These are phyloP conservation scores for Suhomyces yuchorum DNA, from an alignment of 1,139 yeast species.

Conservation along the genomic window DNA sequence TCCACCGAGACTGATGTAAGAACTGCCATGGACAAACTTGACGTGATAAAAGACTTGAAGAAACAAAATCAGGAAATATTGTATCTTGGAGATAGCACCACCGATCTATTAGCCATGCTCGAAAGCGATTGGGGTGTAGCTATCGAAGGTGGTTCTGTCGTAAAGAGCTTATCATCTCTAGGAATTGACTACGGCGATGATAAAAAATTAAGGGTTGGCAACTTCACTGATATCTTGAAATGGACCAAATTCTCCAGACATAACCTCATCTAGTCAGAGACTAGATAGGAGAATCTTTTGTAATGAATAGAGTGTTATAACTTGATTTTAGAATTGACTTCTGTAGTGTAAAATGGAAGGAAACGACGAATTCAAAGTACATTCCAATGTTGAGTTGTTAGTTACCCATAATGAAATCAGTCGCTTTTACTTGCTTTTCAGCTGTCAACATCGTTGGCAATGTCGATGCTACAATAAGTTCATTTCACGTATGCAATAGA, in stretches of 20 bases:
- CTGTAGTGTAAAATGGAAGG: too few relatives aligned
- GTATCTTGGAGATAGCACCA: slow-evolving; percentile 68
- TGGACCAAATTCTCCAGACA: background rate
- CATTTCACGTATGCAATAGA: slow-evolving; percentile 5
- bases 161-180: slow-evolving; percentile 3
- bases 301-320: too few relatives aligned
- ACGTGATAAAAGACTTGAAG: slow-evolving; percentile 26
- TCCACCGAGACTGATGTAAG: slow-evolving; percentile 32
- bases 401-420: too few relatives aligned
- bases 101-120: slow-evolving; percentile 59
- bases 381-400: too few relatives aligned
- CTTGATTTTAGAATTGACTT: too few relatives aligned
- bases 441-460: too few relatives aligned
- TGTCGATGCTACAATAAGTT: too few relatives aligned
- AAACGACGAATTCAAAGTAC: too few relatives aligned
- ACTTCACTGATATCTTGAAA: slow-evolving; percentile 1
- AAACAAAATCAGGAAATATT: slow-evolving; percentile 24
- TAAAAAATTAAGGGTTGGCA: slow-evolving; percentile 3
- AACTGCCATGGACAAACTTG: slow-evolving; percentile 60
- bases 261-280: background rate
- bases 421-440: too few relatives aligned
- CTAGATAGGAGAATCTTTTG: too few relatives aligned
- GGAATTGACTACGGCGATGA: slow-evolving; percentile 1
- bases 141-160: slow-evolving; percentile 23
- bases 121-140: slow-evolving; percentile 54